A percentile compares a stretch with the other conserved stretches of the same genome.
phyloP scores from a whole-genome alignment of 202 grass and related monocot species.

The Panicum hallii region DNA sequence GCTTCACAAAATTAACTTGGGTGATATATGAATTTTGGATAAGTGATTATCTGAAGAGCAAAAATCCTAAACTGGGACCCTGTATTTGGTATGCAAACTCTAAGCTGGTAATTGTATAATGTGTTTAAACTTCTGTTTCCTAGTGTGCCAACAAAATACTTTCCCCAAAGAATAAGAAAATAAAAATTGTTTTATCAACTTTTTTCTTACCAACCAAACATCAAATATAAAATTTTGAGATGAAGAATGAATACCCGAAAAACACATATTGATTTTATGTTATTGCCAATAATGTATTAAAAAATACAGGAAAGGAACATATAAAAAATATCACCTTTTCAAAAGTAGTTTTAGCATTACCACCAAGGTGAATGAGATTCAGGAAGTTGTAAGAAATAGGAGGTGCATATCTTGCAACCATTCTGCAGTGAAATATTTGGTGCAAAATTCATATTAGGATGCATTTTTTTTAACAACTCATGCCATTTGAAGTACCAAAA shows the following conservation, averaged over 20 bases:
- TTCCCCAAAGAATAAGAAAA: not conserved
- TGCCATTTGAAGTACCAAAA: slow-evolving; percentile 6
- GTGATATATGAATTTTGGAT: not conserved
- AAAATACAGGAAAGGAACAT: not conserved
- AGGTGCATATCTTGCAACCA: slow-evolving; percentile 98
- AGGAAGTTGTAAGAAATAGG: slow-evolving; percentile 99
- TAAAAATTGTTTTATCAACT: not conserved
- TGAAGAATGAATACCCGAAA: not conserved
- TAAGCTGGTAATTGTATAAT: not conserved
- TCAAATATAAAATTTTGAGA: not conserved
- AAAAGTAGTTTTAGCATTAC: slow-evolving; percentile 90
- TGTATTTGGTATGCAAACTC: not conserved
- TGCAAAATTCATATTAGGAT: not conserved
- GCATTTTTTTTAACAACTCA: not conserved
- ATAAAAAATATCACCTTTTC: slow-evolving; percentile 66
- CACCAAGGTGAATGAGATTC: slow-evolving; percentile 95
- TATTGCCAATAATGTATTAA: not conserved
- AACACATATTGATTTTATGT: not conserved
- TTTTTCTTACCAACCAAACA: not conserved
- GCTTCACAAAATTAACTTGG: not conserved
- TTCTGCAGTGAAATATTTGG: slow-evolving; percentile 65
- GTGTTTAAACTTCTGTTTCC: not conserved
- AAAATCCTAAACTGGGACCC: not conserved
- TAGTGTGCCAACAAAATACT: not conserved
- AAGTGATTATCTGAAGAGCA: not conserved